Evolutionary conservation across 2,329 filamentous ascomycete species (phyloP), one percentile per base, ranked within the genome.

Genomic region (Ceratocystis papillata): DNA sequence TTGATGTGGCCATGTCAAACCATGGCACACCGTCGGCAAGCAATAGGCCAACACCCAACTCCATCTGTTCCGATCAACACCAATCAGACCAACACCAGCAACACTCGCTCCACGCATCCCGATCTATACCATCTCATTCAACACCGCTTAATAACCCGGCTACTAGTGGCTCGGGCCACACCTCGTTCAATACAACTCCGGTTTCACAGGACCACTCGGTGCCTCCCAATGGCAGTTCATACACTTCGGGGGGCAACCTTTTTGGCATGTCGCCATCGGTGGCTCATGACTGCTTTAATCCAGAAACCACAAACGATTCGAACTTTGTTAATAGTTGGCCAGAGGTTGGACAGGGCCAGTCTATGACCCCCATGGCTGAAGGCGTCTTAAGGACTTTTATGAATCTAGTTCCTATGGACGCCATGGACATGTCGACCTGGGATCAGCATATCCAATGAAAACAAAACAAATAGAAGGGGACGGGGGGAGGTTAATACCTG

Each of bases 401-500:
- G 79, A 80, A 79, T 65, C 79, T 85, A 75, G 80, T 80, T 6
- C 77, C 81, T 0, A 83, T 86, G 78, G 83, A 86, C 69, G 79
- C 79, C 10, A 83, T 86, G 80, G 82, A 83, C 69, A 73, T 81
- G 67, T 76, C 75, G 17, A 73, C 76, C 41, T 82, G 80, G 80
- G 79, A 80, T 67, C 73, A 72, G 7, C 69, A 70, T 25, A 67
- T 67, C 8, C 50, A 63, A 48, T 67, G 37, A 44, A 41, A 59
- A n/a, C 17, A 59, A 55, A 55, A 15, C 3, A 22, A 20, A 53
- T 12, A 22, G 8, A 53, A 59, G 33, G 28, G 28, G 28, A 15
- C 2, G 28, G 7, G 28, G 28, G 30, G 28, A 41, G 12, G 7
- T 20, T 37, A 17, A 28, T 30, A 33, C 4, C 17, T 33, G 37